Evolutionary conservation across 2,329 filamentous ascomycete species (phyloP).

Genomic region (Phialophora macrospora): DNA sequence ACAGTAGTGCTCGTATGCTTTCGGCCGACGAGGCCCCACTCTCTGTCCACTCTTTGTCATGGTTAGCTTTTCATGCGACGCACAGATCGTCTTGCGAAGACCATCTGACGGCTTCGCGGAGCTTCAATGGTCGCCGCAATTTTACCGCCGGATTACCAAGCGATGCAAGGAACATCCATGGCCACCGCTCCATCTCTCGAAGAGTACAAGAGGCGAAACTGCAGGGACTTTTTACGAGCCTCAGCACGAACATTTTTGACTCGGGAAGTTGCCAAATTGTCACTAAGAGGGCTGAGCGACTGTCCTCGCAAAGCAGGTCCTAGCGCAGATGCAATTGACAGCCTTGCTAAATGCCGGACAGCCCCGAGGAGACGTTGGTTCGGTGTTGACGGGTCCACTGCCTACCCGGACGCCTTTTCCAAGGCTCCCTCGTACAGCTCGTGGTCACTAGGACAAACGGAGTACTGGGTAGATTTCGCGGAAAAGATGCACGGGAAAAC

Average conservation of each 20-base stretch:
- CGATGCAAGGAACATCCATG: conserved; percentile 11
- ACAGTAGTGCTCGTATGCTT: background rate
- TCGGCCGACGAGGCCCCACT: conserved; percentile 6
- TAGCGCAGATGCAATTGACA: background rate
- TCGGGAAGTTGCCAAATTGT: conserved; percentile 8
- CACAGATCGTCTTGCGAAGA: background rate
- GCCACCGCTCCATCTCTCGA: background rate
- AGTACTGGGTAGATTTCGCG: background rate
- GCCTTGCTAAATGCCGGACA: background rate
- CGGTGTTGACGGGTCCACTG: background rate
- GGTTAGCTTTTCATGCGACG: background rate
- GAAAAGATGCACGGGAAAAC: background rate
- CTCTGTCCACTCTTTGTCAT: background rate
- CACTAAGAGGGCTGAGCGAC: background rate
- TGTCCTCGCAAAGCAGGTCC: background rate
- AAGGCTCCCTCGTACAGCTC: background rate
- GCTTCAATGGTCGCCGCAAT: background rate
- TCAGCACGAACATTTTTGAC: conserved; percentile 2
- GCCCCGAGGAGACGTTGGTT: background rate
- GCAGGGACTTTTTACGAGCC: conserved; percentile 5
- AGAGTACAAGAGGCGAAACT: background rate
- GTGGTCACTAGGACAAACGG: background rate
- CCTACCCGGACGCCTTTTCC: background rate
- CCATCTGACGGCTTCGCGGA: background rate
- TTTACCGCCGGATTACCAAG: conserved; percentile 20